A percentile compares a stretch with the other conserved stretches of the same genome.
These are phyloP conservation scores for Colletotrichum karsti DNA, from an alignment of 2,329 filamentous ascomycete genomes.

Conservation along the genomic window DNA sequence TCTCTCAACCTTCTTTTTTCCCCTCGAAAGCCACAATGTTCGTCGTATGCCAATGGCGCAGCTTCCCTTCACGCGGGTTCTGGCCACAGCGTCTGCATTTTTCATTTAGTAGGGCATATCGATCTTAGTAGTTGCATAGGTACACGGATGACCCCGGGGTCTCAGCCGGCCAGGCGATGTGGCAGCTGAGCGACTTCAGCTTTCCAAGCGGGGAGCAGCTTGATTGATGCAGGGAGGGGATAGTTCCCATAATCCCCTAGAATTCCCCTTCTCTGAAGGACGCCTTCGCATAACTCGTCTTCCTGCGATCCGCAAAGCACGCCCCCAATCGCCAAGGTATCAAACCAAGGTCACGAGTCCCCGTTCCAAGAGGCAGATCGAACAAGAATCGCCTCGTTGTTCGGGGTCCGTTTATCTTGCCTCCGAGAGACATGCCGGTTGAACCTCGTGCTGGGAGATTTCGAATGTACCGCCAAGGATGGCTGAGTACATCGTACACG, in stretches of 20 bases:
- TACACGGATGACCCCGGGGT: conserved; percentile 20
- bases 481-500: conserved; percentile 21
- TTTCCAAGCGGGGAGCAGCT: neutral
- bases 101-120: no score
- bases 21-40: neutral
- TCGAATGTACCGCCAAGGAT: conserved; percentile 21
- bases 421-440: neutral
- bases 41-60: neutral
- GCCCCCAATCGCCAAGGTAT: conserved; percentile 7
- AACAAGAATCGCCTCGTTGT: no score
- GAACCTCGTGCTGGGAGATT: neutral
- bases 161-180: neutral
- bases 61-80: neutral
- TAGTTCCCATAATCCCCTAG: no score
- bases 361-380: neutral
- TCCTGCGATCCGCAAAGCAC: neutral
- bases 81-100: neutral
- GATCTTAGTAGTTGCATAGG: neutral
- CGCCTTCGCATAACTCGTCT: neutral
- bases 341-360: conserved; percentile 2
- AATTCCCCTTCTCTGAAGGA: neutral
- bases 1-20: neutral
- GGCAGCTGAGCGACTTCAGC: neutral
- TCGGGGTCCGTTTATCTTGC: no score
- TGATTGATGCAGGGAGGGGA: neutral